Percentiles rank a stretch among this genome's conserved stretches.
phyloP scores from a whole-genome alignment of 202 grass and related monocot species.

The Tripidium arundinaceum region DNA sequence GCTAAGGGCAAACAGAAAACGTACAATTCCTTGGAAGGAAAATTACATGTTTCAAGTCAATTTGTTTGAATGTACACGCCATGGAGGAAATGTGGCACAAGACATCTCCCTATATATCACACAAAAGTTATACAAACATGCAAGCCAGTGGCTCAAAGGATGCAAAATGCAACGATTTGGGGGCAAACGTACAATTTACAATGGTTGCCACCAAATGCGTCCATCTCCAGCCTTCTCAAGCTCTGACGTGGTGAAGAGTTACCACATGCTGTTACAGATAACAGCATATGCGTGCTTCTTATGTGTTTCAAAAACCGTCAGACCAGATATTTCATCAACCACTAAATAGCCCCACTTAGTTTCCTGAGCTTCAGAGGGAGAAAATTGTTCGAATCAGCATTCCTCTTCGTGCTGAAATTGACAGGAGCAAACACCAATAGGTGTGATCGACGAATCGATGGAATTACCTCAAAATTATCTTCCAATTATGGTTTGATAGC shows the following conservation, averaged over 20 bases:
- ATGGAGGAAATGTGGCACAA: background rate
- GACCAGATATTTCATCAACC: too few species aligned
- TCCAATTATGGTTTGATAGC: too few species aligned
- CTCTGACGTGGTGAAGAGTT: background rate
- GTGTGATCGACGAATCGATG: too few species aligned
- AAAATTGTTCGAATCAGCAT: too few species aligned
- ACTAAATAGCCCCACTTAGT: too few species aligned
- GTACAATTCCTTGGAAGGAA: background rate
- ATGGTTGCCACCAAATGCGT: conserved; percentile 1
- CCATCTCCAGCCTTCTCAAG: background rate
- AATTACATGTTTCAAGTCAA: background rate
- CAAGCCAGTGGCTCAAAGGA: background rate
- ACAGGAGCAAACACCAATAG: too few species aligned
- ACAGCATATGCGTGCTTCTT: too few species aligned
- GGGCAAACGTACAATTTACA: conserved; percentile 23
- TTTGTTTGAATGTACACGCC: conserved; percentile 7
- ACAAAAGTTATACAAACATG: background rate
- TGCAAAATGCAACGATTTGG: background rate
- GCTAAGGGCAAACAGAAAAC: background rate
- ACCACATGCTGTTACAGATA: background rate
- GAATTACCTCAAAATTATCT: too few species aligned
- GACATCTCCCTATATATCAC: background rate
- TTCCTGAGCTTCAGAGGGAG: too few species aligned
- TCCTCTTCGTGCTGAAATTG: too few species aligned
- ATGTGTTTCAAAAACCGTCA: too few species aligned